phyloP scores from a whole-genome alignment of 1,284 basidiomycete genomes.

The Inonotus obliquus region DNA sequence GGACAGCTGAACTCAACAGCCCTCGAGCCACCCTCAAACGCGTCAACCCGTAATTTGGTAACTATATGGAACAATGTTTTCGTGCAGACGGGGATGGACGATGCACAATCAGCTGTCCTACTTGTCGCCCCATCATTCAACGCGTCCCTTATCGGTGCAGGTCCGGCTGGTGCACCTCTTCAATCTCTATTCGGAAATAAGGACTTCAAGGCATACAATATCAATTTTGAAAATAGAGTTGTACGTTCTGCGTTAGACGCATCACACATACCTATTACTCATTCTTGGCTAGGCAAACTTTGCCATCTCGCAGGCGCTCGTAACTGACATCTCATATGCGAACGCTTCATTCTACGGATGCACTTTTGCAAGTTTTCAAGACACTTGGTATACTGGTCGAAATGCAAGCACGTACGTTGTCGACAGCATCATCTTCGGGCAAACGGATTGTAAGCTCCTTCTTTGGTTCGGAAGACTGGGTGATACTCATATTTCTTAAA shows the following conservation, averaged over 20 bases:
- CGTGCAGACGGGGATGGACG: constrained; percentile 40
- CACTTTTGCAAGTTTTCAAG: constrained; percentile 58
- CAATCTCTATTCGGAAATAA: constrained; percentile 50
- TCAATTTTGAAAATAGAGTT: constrained; percentile 62
- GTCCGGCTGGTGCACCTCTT: constrained; percentile 49
- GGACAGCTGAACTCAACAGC: constrained; percentile 45
- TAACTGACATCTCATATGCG: constrained; percentile 53
- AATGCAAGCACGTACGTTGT: constrained; percentile 57
- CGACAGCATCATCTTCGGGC: constrained; percentile 57
- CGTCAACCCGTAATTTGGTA: constrained; percentile 45
- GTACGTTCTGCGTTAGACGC: constrained; percentile 32
- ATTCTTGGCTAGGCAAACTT: constrained; percentile 42
- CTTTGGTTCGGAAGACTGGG: neutral
- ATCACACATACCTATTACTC: neutral
- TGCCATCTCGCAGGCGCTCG: constrained; percentile 54
- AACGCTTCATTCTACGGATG: constrained; percentile 69
- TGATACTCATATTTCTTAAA: neutral
- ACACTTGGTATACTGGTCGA: constrained; percentile 61
- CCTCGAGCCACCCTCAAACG: constrained; percentile 30
- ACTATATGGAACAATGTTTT: constrained; percentile 47
- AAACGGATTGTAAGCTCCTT: constrained; percentile 51
- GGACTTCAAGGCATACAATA: constrained; percentile 63
- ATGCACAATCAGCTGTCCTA: constrained; percentile 51
- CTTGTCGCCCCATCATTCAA: constrained; percentile 46
- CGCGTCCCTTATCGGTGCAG: constrained; percentile 49